Conservation (phyloP, 2,329 filamentous ascomycete genomes). For the Tympanopsis confertula region DNA sequence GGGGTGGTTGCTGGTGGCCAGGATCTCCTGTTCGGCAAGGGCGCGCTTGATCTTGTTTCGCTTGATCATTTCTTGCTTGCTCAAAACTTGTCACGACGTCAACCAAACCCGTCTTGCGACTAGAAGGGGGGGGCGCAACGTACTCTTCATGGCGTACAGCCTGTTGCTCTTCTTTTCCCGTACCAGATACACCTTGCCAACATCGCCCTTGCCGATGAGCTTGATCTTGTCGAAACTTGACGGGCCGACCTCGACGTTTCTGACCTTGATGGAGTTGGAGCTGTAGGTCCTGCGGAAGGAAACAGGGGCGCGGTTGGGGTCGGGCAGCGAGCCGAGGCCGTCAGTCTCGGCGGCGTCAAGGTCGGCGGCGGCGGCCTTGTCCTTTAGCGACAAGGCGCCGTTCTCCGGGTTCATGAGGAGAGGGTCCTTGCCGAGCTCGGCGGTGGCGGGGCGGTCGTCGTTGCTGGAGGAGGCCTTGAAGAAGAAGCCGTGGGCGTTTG, state of each 20-base stretch:
- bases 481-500: slow-evolving; percentile 91
- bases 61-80: slow-evolving; percentile 99
- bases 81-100: slow-evolving; percentile 59
- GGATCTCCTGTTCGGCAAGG: slow-evolving; percentile 90
- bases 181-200: slow-evolving; percentile 95
- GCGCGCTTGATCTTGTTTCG: slow-evolving; percentile 99
- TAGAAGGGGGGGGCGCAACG: slow-evolving; percentile 11
- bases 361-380: slow-evolving; percentile 19
- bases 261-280: slow-evolving; percentile 97
- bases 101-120: slow-evolving; percentile 15
- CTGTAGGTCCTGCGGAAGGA: slow-evolving; percentile 93
- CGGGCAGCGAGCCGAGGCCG: slow-evolving; percentile 47
- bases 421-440: slow-evolving; percentile 76
- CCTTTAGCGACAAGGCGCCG: slow-evolving; percentile 27
- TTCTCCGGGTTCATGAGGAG: slow-evolving; percentile 45
- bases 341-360: slow-evolving; percentile 27
- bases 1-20: slow-evolving; percentile 95
- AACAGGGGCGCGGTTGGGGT: slow-evolving; percentile 55
- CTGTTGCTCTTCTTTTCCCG: slow-evolving; percentile 94
- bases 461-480: slow-evolving; percentile 40
- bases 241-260: slow-evolving; percentile 90
- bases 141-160: slow-evolving; percentile 98
- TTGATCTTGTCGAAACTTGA: slow-evolving; percentile 99
- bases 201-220: slow-evolving; percentile 95
- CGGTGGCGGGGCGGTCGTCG: slow-evolving; percentile 66